Base-by-base conservation (phyloP, 495 filamentous ascomycete genomes). In the Podospora bellae-mahoneyi region DNA sequence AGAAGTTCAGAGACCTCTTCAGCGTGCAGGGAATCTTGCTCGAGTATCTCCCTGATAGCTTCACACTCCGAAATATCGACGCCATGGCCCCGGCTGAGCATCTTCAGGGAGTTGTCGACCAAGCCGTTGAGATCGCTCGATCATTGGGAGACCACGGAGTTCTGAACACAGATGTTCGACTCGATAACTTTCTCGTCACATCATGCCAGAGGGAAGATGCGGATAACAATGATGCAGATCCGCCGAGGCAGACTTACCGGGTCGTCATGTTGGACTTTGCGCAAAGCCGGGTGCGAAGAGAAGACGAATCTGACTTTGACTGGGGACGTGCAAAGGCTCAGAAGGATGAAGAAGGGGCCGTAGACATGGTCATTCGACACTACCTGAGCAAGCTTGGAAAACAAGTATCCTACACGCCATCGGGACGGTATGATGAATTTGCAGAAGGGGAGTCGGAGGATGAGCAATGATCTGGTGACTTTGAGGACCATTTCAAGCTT, bases 261-360 rank as follows among this genome's bases (percentile, higher is more conserved):
- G 67, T 74, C 0, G 53, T 74, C 66, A 79, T 78, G 73, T 69
- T 76, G 18, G 76, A 79, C 64, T 78, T 77, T 66, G 75, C 71
- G 15, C 39, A 74, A 10, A 75, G 75, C 66, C 63, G 67, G 1
- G 69, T 76, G 61, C 78, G 72, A 20, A 26, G 65, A 28, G 68
- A 74, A 0, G 70, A 73, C 68, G 19, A 62, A 60, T 64, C 72
- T 60, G 72, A 72, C 0, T 18, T 61, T 54, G 70, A 77, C 20
- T 78, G 72, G 75, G 44, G 68, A 39, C 20, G 67, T 28, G 68
- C 23, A 59, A 77, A 76, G 55, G 57, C 68, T 18, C 57, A 32
- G 18, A 71, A 75, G 30, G 75, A 77, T 44, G 72, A 77, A 62
- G 75, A 76, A 64, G 73, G 73, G 13, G 74, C 72, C 5, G 68